Evolutionary conservation across 176 grass and related monocot species (phyloP), one percentile per base, ranked within the genome.

Genomic region (Ensete ventricosum): DNA sequence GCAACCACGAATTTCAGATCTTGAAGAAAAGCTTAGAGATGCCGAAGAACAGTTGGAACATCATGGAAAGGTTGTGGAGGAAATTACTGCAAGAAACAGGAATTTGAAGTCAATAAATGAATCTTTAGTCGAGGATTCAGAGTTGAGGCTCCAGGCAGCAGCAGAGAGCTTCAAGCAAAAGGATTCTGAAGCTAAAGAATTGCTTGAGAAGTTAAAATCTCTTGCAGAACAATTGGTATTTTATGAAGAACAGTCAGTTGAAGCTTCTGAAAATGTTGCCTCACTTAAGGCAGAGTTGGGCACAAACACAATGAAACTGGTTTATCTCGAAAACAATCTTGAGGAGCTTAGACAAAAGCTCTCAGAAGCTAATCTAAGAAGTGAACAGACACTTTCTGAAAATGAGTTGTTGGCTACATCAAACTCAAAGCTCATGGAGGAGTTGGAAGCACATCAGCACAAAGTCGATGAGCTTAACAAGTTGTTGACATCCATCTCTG

Each of bases 31-130:
- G 51, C 76, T 91, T 71, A 84, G 83, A 86, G 84, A 79, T 80
- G 76, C 84, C 21, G 81, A 92, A 72, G 84, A 93, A 73, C 79
- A 93, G 69, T 82, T 97, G 77, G 94, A 97, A 80, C 87, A 97
- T 85, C 83, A 79, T 65, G 73, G 79, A 50, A 97, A 82, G 57
- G 80, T 62, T 73, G 68, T 93, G 63, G 94, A 88, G 53, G 85
- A 97, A 77, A 81, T 83, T 78, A 79, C 79, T 74, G 88, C 85
- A 50, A 90, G 83, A 87, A 97, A 87, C 74, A 55, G 88, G 65
- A 83, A 96, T 53, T 74, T 90, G 67, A 88, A 86, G 76, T 50
- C 76, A 68, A 58, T 90, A 50, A 88, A 90, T 54, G 85, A 92
- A 64, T 90, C 93, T 75, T 78, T 92, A 64, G 71, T 86, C 58